A percentile compares a stretch with the other conserved stretches of the same genome.
Conservation (phyloP, 129 eudicot genomes). For the Tanacetum coccineum region DNA sequence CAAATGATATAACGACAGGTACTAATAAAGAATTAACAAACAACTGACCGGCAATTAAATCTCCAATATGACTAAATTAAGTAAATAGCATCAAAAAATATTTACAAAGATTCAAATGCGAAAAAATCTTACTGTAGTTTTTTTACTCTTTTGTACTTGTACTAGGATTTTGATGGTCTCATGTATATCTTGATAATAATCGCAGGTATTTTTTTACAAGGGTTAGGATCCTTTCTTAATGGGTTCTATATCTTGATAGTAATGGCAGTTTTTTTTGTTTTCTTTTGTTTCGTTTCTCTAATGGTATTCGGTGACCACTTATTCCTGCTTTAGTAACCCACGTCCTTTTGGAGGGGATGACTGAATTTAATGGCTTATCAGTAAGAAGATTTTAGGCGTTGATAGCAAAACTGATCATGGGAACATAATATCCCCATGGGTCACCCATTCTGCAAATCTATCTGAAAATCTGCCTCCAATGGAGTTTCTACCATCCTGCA, state of each 20-base stretch:
- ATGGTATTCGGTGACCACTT: conserved; percentile 36
- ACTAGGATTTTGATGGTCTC: conserved; percentile 23
- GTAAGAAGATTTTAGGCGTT: conserved; percentile 6
- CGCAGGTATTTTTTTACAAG: conserved; percentile 19
- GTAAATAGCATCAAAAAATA: conserved; percentile 20
- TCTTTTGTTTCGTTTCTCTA: conserved; percentile 4
- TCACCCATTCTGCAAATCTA: conserved; percentile 61
- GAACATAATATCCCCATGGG: conserved; percentile 55
- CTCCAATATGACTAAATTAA: conserved; percentile 23
- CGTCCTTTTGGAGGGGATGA: conserved; percentile 67
- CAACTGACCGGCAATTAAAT: conserved; percentile 19
- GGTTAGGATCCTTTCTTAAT: conserved; percentile 25
- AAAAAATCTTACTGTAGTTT: conserved; percentile 11
- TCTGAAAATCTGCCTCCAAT: conserved; percentile 39
- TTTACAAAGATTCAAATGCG: conserved; percentile 28
- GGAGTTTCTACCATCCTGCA: conserved; percentile 23
- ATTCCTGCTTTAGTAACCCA: conserved; percentile 36
- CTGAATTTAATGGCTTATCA: conserved; percentile 23
- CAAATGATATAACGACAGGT: not conserved
- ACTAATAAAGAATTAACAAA: not conserved
- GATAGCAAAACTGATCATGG: conserved; percentile 36
- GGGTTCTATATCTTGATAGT: conserved; percentile 17
- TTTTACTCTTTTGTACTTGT: conserved; percentile 31
- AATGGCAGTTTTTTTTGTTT: conserved; percentile 6
- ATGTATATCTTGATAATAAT: conserved; percentile 17